Percentiles rank a stretch among this genome's conserved stretches.
These are phyloP conservation scores for Botrytis sinoallii DNA, from an alignment of 2,329 filamentous ascomycete species.

Conservation along the genomic window DNA sequence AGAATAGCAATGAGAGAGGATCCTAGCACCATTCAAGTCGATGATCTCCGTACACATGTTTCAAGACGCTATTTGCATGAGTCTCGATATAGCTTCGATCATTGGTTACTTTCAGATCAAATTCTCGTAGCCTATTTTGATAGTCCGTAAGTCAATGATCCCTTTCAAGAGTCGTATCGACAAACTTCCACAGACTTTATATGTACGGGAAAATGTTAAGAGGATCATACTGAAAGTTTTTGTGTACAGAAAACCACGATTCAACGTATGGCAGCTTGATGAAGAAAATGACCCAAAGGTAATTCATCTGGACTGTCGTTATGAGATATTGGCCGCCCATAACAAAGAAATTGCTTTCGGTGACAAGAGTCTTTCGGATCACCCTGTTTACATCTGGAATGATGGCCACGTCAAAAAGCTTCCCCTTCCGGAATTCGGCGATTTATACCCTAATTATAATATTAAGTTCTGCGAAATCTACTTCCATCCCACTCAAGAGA, in stretches of 20 bases:
- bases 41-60: neutral
- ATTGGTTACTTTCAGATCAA: slow-evolving; percentile 7
- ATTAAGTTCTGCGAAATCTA: neutral
- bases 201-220: neutral
- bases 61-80: neutral
- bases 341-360: slow-evolving; percentile 4
- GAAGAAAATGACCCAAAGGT: neutral
- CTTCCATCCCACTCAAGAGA: slow-evolving; percentile 9
- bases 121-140: slow-evolving; percentile 7
- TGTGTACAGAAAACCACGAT: slow-evolving; percentile 2
- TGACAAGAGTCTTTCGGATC: neutral
- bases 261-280: slow-evolving; percentile 12
- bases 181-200: neutral
- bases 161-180: neutral
- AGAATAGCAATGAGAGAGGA: neutral
- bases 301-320: neutral
- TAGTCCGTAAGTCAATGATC: slow-evolving; percentile 2
- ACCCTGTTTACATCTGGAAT: neutral
- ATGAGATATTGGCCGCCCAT: neutral
- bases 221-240: neutral
- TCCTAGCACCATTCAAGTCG: neutral
- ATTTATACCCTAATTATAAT: too few relatives aligned
- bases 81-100: neutral
- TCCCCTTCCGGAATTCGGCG: neutral
- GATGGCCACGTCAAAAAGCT: neutral